A percentile compares a stretch with the other conserved stretches of the same genome.
These are phyloP conservation scores for Syzygium aqueum DNA, from an alignment of 345 rosid genomes.

Conservation along the genomic window DNA sequence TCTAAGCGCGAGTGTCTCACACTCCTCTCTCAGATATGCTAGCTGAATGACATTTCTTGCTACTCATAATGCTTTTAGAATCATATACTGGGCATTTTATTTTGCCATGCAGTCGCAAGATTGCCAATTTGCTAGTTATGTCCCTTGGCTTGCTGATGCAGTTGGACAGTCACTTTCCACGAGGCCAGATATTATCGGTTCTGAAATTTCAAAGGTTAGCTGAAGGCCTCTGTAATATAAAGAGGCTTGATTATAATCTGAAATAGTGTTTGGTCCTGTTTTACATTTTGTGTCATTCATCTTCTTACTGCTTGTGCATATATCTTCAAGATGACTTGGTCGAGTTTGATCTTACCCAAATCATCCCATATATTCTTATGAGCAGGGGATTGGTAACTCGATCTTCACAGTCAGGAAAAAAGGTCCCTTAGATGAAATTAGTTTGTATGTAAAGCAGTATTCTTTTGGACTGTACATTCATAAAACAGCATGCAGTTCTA, in stretches of 20 bases:
- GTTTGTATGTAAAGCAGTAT: not conserved
- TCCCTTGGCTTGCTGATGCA: conserved; percentile 55
- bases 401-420: not conserved
- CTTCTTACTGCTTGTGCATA: not conserved
- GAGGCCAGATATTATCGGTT: conserved; percentile 86
- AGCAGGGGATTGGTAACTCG: not conserved
- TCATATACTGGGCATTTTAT: conserved; percentile 19
- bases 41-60: conserved; percentile 8
- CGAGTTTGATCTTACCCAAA: not conserved
- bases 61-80: not conserved
- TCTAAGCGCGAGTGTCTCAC: not conserved
- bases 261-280: not conserved
- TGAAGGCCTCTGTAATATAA: not conserved
- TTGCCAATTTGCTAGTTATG: conserved; percentile 21
- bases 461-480: not conserved
- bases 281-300: not conserved
- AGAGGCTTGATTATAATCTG: not conserved
- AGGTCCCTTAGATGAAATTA: not conserved
- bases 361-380: not conserved
- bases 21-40: not conserved
- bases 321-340: not conserved
- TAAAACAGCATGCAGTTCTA: not conserved
- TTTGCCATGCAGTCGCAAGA: conserved; percentile 27
- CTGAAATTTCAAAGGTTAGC: conserved; percentile 83
- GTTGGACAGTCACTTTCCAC: conserved; percentile 99